These are phyloP conservation scores for Citeromyces matritensis DNA, from an alignment of 805 yeast genomes.

Conservation along the genomic window DNA sequence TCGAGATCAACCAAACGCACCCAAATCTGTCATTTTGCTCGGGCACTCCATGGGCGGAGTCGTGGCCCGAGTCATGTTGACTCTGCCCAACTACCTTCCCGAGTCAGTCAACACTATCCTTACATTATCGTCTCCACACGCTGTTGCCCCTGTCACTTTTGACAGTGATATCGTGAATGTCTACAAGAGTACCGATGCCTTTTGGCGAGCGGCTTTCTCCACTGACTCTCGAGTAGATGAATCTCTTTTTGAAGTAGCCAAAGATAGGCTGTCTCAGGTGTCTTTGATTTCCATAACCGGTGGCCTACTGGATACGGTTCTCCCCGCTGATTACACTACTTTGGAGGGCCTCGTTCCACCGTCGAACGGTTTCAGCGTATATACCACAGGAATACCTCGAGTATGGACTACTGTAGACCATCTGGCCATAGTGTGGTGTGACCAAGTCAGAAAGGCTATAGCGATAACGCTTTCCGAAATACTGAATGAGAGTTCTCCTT, in stretches of 20 bases:
- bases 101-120: slow-evolving; percentile 71
- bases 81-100: slow-evolving; percentile 59
- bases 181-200: slow-evolving; percentile 60
- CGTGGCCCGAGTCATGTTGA: slow-evolving; percentile 74
- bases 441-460: slow-evolving; percentile 56
- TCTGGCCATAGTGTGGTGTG: slow-evolving; percentile 94
- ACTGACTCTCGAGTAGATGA: slow-evolving; percentile 9
- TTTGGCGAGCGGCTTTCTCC: slow-evolving; percentile 58
- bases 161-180: slow-evolving; percentile 75
- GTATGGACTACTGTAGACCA: slow-evolving; percentile 96
- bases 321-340: slow-evolving; percentile 85
- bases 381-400: slow-evolving; percentile 72
- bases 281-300: slow-evolving; percentile 82
- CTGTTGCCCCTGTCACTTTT: slow-evolving; percentile 84
- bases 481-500: slow-evolving; percentile 28
- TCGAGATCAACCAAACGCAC: slow-evolving; percentile 10
- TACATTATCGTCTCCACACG: slow-evolving; percentile 85
- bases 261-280: slow-evolving; percentile 34
- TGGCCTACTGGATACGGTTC: slow-evolving; percentile 59
- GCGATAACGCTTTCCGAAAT: slow-evolving; percentile 46
- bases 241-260: slow-evolving; percentile 17
- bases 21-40: slow-evolving; percentile 54
- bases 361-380: slow-evolving; percentile 67
- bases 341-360: slow-evolving; percentile 58
- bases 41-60: slow-evolving; percentile 99